Conservation (phyloP, 768 basidiomycete genomes). For the Lentinula aciculospora region DNA sequence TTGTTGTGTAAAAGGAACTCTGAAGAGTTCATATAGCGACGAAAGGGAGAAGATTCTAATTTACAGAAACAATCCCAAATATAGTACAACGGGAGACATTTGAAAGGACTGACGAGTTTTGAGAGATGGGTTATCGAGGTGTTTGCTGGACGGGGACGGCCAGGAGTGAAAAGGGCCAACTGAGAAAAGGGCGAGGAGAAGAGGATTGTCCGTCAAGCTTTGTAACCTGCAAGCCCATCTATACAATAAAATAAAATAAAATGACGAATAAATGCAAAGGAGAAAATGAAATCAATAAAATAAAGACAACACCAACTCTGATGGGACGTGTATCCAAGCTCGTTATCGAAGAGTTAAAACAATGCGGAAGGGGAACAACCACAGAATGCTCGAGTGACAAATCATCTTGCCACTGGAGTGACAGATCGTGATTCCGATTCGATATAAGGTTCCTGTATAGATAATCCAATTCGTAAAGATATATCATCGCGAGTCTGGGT, state of each 20-base stretch:
- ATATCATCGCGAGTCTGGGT: slow-evolving; percentile 5
- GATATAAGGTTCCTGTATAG: neutral
- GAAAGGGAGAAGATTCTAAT: neutral
- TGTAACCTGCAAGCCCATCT: neutral
- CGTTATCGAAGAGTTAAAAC: too few species aligned
- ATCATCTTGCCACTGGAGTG: neutral
- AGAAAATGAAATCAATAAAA: neutral
- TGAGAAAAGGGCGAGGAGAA: neutral
- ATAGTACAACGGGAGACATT: neutral
- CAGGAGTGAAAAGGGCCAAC: neutral
- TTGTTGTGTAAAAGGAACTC: too few species aligned
- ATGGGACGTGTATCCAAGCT: neutral
- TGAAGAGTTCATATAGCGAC: too few species aligned
- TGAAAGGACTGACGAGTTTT: neutral
- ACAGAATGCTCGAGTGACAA: neutral
- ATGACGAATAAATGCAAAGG: neutral
- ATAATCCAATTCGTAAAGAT: neutral
- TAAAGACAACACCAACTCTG: neutral
- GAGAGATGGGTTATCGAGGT: neutral
- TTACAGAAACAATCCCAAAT: neutral
- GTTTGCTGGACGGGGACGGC: neutral
- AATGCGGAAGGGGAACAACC: neutral
- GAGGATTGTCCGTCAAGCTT: neutral
- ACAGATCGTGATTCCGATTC: slow-evolving; percentile 1
- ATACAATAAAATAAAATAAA: neutral